A percentile compares a stretch with the other conserved stretches of the same genome.
These are phyloP conservation scores for Ehretia macrophylla DNA, from an alignment of 257 asterid species.

Conservation along the genomic window DNA sequence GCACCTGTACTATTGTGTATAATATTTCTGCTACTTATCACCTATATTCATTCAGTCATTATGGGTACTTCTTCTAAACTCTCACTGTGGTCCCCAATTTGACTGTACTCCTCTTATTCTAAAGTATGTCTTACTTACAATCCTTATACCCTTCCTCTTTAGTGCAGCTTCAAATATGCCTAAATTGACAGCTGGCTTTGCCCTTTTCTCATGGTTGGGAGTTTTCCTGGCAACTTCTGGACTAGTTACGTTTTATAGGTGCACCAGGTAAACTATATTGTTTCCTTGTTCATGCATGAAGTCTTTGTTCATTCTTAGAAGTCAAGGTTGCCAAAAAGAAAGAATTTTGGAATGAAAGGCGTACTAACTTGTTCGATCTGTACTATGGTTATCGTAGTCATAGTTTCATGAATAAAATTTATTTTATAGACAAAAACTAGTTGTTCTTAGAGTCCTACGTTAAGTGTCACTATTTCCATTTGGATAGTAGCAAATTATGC, in stretches of 20 bases:
- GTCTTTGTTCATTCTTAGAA: too few species aligned
- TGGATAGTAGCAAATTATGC: too few species aligned
- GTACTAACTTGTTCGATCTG: too few species aligned
- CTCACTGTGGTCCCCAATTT: not conserved
- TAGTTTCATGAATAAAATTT: too few species aligned
- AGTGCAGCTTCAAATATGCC: constrained; percentile 81
- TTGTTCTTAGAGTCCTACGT: too few species aligned
- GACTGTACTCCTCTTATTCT: not conserved
- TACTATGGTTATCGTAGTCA: too few species aligned
- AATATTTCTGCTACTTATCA: constrained; percentile 60
- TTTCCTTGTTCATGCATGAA: not conserved
- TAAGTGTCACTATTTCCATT: too few species aligned
- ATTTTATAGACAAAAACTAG: too few species aligned
- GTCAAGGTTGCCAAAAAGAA: too few species aligned
- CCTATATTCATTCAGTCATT: constrained; percentile 71
- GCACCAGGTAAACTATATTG: constrained; percentile 68
- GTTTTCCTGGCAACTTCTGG: constrained; percentile 74
- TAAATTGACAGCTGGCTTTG: constrained; percentile 76
- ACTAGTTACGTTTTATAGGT: constrained; percentile 68
- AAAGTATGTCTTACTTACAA: not conserved
- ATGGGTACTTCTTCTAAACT: constrained; percentile 47
- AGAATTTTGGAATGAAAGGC: too few species aligned
- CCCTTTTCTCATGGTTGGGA: constrained; percentile 92
- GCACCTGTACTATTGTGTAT: constrained; percentile 88
- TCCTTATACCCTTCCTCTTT: constrained; percentile 14